These are phyloP conservation scores for Vaccinium myrtillus DNA, from an alignment of 148 eudicot genomes.

Conservation along the genomic window DNA sequence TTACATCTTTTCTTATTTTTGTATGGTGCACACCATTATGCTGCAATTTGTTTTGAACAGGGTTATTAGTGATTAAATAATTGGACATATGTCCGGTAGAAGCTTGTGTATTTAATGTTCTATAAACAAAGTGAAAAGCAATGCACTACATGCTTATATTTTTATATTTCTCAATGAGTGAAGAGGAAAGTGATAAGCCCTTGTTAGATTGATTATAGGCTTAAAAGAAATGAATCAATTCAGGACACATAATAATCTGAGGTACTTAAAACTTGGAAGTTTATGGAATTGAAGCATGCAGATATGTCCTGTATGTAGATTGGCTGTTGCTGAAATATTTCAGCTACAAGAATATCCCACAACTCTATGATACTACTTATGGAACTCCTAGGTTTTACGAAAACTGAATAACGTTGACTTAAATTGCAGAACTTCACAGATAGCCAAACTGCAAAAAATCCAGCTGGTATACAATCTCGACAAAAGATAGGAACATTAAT, in stretches of 20 bases:
- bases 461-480: not conserved
- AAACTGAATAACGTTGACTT: not conserved
- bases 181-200: not conserved
- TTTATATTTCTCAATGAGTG: not conserved
- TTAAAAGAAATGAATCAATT: not conserved
- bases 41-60: not conserved
- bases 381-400: not conserved
- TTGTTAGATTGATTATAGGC: not conserved
- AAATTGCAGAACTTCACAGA: not conserved
- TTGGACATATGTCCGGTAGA: not conserved
- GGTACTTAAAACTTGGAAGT: not conserved
- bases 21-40: not conserved
- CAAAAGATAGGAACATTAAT: not conserved
- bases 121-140: not conserved
- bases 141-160: conserved; percentile 3
- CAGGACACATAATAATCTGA: not conserved
- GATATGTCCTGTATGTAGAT: not conserved
- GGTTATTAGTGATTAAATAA: not conserved
- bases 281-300: not conserved
- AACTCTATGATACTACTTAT: not conserved
- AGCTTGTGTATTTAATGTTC: not conserved
- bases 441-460: not conserved
- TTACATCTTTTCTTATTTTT: not conserved
- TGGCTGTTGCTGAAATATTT: not conserved
- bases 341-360: not conserved